Conservation (phyloP, 2,329 filamentous ascomycete species). For the Raffaelea deltoideospora region DNA sequence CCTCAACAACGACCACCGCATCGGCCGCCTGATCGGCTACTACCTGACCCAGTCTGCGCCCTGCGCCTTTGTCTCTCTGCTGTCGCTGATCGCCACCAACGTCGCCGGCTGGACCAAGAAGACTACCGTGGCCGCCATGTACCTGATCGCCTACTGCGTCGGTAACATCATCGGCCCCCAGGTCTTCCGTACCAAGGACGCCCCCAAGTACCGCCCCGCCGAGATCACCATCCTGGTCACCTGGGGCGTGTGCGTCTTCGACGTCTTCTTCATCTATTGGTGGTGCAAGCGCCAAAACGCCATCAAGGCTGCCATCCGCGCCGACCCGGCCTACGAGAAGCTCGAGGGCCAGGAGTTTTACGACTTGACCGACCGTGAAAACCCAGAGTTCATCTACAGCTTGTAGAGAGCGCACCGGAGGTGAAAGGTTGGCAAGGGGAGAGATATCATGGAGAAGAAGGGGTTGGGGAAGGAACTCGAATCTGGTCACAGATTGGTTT, state of each 20-base stretch:
- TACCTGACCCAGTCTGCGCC: conserved; percentile 48
- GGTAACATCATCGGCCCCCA: conserved; percentile 41
- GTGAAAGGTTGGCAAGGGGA: too few relatives aligned
- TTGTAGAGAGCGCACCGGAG: conserved; percentile 19
- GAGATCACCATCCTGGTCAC: conserved; percentile 50
- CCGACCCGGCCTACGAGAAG: conserved; percentile 39
- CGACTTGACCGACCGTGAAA: conserved; percentile 53
- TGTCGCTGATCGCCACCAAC: conserved; percentile 49
- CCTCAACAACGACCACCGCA: conserved; percentile 39
- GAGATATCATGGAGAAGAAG: too few relatives aligned
- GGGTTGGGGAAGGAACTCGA: too few relatives aligned
- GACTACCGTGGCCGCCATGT: conserved; percentile 39
- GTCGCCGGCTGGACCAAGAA: conserved; percentile 42
- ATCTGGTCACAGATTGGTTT: too few relatives aligned
- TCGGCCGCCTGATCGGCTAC: conserved; percentile 46
- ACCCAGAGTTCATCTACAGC: conserved; percentile 47
- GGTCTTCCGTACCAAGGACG: conserved; percentile 38
- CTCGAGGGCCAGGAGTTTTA: conserved; percentile 53
- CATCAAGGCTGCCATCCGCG: conserved; percentile 37
- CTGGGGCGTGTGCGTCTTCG: conserved; percentile 32
- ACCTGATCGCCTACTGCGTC: conserved; percentile 33
- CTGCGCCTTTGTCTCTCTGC: conserved; percentile 46
- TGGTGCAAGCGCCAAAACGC: conserved; percentile 45
- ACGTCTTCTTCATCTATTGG: conserved; percentile 38
- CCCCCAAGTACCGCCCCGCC: conserved; percentile 44